Evolutionary conservation across 768 basidiomycete species (phyloP), one percentile per base, ranked within the genome.

Genomic region (Nevesoporus exiguus): DNA sequence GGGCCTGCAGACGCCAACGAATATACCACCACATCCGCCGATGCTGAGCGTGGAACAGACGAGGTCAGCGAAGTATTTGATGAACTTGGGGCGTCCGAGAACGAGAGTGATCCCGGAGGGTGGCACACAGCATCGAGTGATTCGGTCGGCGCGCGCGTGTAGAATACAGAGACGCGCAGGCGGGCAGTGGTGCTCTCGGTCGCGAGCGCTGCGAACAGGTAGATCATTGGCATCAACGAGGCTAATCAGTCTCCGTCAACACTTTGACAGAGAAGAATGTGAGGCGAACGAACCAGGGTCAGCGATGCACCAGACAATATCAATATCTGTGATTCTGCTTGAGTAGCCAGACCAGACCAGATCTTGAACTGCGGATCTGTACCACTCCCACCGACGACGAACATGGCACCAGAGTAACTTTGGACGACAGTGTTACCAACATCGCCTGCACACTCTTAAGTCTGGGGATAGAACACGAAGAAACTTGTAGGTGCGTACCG

Each of bases 361-460:
- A 47, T 90, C 88, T 55, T 86, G 79, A 7, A 86, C 76, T 1
- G 79, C 67, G 7, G 81, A 74, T 13, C 82, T 55, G 92, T 84
- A 0, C 91, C 91, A 48, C 84, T 86, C 8, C 90, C 90, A 11
- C 87, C 91, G 17, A 79, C 83, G 9, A 90, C 68, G 54, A 91
- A 76, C 27, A 91, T 70, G 7, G 84, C 82, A 1, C 80, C 80
- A 0, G 85, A 85, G 69, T 81, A 91, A 53, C 82, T 84, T 5
- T 83, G 69, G 46, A 84, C 78, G 29, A 90, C 73, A 1, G 79
- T 78, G 63, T 88, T 79, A 1, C 86, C 76, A 40, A 82, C 75
- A 21, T 84, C 83, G 56, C 85, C 78, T 83, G 51, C 29, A 14
- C 33, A 30, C 52, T 24, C 30, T 8, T 63, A 22, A 36, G 36